Base-by-base conservation (phyloP, 1,284 basidiomycete genomes). In the Cystodermella granulosa region DNA sequence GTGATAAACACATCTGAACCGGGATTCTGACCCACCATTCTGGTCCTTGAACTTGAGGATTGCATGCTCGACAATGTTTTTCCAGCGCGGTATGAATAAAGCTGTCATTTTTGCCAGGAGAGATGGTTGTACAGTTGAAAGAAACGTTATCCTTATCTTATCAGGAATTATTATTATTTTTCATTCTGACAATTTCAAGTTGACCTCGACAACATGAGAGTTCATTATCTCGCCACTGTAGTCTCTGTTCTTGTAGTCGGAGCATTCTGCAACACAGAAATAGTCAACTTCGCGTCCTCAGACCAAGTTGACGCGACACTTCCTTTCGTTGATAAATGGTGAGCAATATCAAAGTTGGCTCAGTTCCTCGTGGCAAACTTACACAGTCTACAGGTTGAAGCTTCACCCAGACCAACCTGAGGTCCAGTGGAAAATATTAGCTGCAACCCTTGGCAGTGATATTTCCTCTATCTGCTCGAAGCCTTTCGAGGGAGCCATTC, bases 181-280 rank as follows among this genome's bases (percentile, higher is more conserved):
- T n/a, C n/a, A n/a, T n/a, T n/a, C n/a, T n/a, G n/a, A n/a, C n/a
- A n/a, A n/a, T n/a, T n/a, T n/a, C n/a, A n/a, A n/a, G n/a, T n/a
- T n/a, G n/a, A n/a, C n/a, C n/a, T n/a, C n/a, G n/a, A n/a, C n/a
- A n/a, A n/a, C n/a, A n/a, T n/a, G n/a, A n/a, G n/a, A n/a, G n/a
- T n/a, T n/a, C n/a, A n/a, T n/a, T n/a, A n/a, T n/a, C n/a, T n/a
- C n/a, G n/a, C n/a, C n/a, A n/a, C n/a, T n/a, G n/a, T n/a, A n/a
- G n/a, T n/a, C n/a, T 16, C 21, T 43, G n/a, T 4, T 31, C 14
- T 47, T n/a, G 20, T 24, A 15, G 22, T 35, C 15, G 24, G 8
- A 18, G 14, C 14, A 21, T 14, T 39, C 14, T 11, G 35, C 5
- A 84, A 85, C 62, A 85, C 83, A 24, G 81, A 85, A 63, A 83